phyloP scores from a whole-genome alignment of 139 green algal species.

The Spirogloea muscicola region DNA sequence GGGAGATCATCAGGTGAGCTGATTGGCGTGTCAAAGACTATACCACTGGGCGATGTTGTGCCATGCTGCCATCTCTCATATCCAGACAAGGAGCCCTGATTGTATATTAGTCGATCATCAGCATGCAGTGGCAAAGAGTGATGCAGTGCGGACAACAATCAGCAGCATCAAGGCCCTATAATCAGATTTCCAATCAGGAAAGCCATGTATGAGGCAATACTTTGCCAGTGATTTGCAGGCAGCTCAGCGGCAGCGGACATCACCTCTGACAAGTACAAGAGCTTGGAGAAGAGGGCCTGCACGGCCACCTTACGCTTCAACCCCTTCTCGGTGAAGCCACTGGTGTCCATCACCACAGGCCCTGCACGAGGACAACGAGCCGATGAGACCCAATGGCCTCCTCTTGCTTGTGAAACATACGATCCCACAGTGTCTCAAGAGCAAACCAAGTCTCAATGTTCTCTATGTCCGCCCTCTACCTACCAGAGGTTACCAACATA shows the following conservation, averaged over 20 bases:
- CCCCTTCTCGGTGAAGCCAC: constrained; percentile 59
- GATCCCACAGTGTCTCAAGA: background rate
- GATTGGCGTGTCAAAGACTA: too few relatives aligned
- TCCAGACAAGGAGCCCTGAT: background rate
- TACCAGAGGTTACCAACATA: background rate
- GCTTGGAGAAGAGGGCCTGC: constrained; percentile 82
- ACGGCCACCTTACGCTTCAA: constrained; percentile 79
- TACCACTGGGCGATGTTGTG: background rate
- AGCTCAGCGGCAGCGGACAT: background rate
- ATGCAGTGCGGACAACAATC: background rate
- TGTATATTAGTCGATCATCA: background rate
- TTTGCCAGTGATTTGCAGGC: background rate
- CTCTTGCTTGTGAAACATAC: too few relatives aligned
- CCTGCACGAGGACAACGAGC: constrained; percentile 18
- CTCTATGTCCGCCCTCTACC: background rate
- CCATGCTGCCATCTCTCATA: background rate
- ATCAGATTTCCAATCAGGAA: too few relatives aligned
- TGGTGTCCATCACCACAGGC: constrained; percentile 43
- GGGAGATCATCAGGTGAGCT: too few relatives aligned
- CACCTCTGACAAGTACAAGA: constrained; percentile 85
- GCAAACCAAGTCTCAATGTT: background rate
- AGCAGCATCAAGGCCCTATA: too few relatives aligned
- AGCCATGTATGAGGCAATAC: constrained; percentile 1
- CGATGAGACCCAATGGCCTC: too few relatives aligned
- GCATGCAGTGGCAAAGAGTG: background rate